phyloP scores from a whole-genome alignment of 2,329 filamentous ascomycete genomes.

The Epichloe hybrida region DNA sequence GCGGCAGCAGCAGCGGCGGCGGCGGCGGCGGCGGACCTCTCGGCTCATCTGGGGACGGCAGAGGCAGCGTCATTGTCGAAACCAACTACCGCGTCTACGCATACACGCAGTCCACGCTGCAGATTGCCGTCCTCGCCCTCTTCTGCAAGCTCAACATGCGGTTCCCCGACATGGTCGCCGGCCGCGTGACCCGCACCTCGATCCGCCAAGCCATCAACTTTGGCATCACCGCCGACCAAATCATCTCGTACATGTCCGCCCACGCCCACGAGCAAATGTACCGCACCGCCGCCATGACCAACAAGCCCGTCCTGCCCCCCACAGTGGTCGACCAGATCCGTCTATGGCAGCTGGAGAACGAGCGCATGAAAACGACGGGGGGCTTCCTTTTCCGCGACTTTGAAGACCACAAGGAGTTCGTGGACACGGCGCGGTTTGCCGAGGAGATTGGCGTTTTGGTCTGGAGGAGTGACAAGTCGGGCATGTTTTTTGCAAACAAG shows the following conservation, averaged over 20 bases:
- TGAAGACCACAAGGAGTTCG: conserved; percentile 54
- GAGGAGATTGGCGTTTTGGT: conserved; percentile 81
- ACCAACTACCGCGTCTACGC: conserved; percentile 97
- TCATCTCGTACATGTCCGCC: conserved; percentile 80
- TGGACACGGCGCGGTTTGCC: conserved; percentile 61
- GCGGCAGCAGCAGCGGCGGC: conserved; percentile 6
- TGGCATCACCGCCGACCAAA: conserved; percentile 90
- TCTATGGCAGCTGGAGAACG: conserved; percentile 94
- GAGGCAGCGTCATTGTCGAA: conserved; percentile 88
- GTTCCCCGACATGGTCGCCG: conserved; percentile 88
- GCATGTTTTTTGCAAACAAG: conserved; percentile 77
- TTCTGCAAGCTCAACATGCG: conserved; percentile 81
- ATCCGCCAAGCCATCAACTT: conserved; percentile 75
- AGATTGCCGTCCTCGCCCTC: conserved; percentile 85
- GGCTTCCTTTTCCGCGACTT: conserved; percentile 92
- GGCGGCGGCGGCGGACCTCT: conserved; percentile 15
- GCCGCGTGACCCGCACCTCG: conserved; percentile 77
- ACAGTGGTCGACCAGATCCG: conserved; percentile 98
- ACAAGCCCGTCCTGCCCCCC: conserved; percentile 74
- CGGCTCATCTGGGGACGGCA: conserved; percentile 29
- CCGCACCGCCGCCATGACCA: conserved; percentile 43
- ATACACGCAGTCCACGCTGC: conserved; percentile 85
- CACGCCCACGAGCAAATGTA: conserved; percentile 94
- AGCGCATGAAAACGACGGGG: conserved; percentile 72
- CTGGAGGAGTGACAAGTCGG: conserved; percentile 69